Conservation (phyloP, 139 green algal genomes). For the Diplosphaera chodatii region DNA sequence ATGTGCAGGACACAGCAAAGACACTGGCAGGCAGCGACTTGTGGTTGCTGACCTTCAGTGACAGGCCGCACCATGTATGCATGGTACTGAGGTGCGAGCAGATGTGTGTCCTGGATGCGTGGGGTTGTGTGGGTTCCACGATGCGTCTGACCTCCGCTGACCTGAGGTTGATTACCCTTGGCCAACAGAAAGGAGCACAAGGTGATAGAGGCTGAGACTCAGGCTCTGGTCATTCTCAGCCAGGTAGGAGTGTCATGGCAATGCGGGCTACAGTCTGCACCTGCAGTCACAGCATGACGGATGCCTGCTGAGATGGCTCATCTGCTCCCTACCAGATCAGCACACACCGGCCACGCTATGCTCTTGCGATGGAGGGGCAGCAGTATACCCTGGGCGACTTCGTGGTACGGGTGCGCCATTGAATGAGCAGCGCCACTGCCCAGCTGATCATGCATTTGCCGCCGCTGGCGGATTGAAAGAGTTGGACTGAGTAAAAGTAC, state of each 20-base stretch:
- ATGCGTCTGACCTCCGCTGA: no score
- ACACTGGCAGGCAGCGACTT: neutral
- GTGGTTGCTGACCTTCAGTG: neutral
- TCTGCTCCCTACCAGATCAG: neutral
- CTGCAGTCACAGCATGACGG: no score
- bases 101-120: no score
- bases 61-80: neutral
- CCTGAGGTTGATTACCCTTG: no score
- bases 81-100: neutral
- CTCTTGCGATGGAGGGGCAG: constrained; percentile 6
- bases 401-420: neutral
- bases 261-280: no score
- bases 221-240: neutral
- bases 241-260: neutral
- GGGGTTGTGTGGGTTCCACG: no score
- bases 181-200: neutral
- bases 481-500: no score
- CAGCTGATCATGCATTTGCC: no score
- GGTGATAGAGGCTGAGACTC: neutral
- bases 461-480: no score
- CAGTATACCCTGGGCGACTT: constrained; percentile 10
- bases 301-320: no score
- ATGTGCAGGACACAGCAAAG: neutral
- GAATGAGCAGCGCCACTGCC: no score
- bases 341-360: neutral